Conservation (phyloP, 106 monocot genomes). For the Allium cepa region DNA sequence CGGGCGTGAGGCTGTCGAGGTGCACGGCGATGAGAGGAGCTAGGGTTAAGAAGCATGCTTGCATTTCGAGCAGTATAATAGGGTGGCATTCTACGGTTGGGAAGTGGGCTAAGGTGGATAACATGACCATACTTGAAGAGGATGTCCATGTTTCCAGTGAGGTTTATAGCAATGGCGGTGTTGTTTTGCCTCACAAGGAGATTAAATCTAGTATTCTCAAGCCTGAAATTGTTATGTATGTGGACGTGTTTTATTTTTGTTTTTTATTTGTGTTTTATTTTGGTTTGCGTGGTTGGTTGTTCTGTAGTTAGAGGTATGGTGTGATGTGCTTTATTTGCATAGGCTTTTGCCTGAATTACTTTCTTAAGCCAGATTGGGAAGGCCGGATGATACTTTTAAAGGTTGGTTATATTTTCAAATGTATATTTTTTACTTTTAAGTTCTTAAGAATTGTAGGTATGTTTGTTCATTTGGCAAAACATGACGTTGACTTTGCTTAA, state of each 20-base stretch:
- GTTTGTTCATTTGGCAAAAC: too few species aligned
- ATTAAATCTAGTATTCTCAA: slow-evolving; percentile 81
- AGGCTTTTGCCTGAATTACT: too few species aligned
- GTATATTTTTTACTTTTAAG: too few species aligned
- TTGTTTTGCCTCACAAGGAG: slow-evolving; percentile 91
- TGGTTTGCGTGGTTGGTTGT: too few species aligned
- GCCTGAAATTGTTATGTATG: slow-evolving; percentile 88
- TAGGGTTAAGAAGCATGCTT: slow-evolving; percentile 56
- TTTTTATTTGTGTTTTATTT: too few species aligned
- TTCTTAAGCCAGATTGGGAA: too few species aligned
- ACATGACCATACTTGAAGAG: slow-evolving; percentile 84
- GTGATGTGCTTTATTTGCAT: too few species aligned
- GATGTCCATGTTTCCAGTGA: slow-evolving; percentile 80
- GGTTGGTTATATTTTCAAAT: too few species aligned
- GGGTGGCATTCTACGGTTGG: slow-evolving; percentile 86
- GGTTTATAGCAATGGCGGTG: slow-evolving; percentile 83
- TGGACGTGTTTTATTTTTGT: slow-evolving; percentile 7
- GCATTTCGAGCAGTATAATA: slow-evolving; percentile 64
- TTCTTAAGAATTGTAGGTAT: too few species aligned
- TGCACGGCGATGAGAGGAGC: slow-evolving; percentile 56
- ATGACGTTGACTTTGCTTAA: too few species aligned
- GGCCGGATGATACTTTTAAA: too few species aligned
- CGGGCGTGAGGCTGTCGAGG: slow-evolving; percentile 63
- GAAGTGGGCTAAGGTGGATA: slow-evolving; percentile 69
- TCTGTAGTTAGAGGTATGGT: too few species aligned